These are phyloP conservation scores for Monilinia polystroma DNA, from an alignment of 2,329 filamentous ascomycete genomes.

Conservation along the genomic window DNA sequence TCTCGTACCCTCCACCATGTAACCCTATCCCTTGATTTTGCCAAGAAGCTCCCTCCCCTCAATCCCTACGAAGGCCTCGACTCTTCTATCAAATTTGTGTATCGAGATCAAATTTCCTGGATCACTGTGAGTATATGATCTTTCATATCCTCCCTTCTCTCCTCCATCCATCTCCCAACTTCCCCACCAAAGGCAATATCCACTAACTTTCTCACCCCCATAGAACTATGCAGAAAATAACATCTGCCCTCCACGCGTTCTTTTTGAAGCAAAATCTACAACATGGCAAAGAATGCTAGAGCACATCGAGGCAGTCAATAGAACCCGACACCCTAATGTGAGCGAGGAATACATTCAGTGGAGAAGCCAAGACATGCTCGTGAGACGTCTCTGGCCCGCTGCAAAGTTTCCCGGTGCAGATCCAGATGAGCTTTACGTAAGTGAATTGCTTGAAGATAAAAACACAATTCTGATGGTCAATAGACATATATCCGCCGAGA, in stretches of 20 bases:
- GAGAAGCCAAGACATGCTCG: constrained; percentile 15
- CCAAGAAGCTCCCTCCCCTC: neutral
- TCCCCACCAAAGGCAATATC: no score
- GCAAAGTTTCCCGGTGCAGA: neutral
- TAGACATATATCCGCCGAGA: neutral
- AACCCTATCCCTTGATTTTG: neutral
- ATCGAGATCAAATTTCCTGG: constrained; percentile 1
- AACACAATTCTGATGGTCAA: neutral
- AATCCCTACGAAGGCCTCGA: neutral
- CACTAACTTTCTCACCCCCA: neutral
- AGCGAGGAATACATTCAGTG: neutral
- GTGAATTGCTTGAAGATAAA: neutral
- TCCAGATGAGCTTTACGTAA: constrained; percentile 1
- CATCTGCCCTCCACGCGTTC: neutral
- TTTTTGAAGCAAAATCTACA: neutral
- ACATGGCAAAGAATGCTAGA: constrained; percentile 12
- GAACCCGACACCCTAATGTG: neutral
- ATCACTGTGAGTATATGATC: neutral
- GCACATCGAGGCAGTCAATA: neutral
- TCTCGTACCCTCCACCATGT: neutral
- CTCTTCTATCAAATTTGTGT: neutral
- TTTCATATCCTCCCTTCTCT: neutral
- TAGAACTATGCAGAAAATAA: neutral
- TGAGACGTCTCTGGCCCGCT: constrained; percentile 9
- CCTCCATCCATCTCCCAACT: neutral